Conservation (phyloP, 306 rosid species). For the Acmispon strigosus region DNA sequence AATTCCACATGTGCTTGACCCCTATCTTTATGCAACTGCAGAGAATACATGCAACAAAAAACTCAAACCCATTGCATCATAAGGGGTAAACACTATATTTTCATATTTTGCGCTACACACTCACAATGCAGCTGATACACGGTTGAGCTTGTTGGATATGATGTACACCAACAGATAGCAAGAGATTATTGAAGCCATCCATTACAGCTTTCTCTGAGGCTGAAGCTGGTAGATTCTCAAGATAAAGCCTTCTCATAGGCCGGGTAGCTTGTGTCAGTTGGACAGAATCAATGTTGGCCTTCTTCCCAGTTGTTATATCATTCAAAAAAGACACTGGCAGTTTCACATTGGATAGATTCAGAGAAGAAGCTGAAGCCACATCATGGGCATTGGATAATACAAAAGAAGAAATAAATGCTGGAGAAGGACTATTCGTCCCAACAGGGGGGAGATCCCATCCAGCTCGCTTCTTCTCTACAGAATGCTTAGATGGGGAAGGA, state of each 20-base stretch:
- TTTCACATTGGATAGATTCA: slow-evolving; percentile 37
- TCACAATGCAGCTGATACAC: slow-evolving; percentile 84
- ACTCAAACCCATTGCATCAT: slow-evolving; percentile 19
- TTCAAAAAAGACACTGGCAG: slow-evolving; percentile 27
- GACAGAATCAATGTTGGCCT: slow-evolving; percentile 53
- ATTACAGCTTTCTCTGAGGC: slow-evolving; percentile 67
- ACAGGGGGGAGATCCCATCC: slow-evolving; percentile 73
- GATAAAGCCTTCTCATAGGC: slow-evolving; percentile 88
- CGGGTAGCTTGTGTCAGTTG: slow-evolving; percentile 94
- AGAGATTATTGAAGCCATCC: slow-evolving; percentile 65
- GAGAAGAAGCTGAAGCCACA: slow-evolving; percentile 33
- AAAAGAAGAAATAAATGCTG: slow-evolving; percentile 41
- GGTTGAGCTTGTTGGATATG: slow-evolving; percentile 68
- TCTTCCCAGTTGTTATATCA: slow-evolving; percentile 41
- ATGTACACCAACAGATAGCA: slow-evolving; percentile 53
- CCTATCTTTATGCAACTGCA: slow-evolving; percentile 77
- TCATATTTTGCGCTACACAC: slow-evolving; percentile 25
- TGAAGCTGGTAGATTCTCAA: slow-evolving; percentile 78
- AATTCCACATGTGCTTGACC: slow-evolving; percentile 90
- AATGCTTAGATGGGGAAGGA: slow-evolving; percentile 65
- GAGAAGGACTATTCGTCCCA: slow-evolving; percentile 38
- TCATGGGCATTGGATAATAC: slow-evolving; percentile 40
- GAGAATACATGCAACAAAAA: slow-evolving; percentile 23
- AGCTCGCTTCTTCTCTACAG: slow-evolving; percentile 66
- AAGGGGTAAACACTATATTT: neutral